A percentile compares a stretch with the other conserved stretches of the same genome.
Conservation (phyloP, 1,284 basidiomycete species). For the Xerocomus nothofagi region DNA sequence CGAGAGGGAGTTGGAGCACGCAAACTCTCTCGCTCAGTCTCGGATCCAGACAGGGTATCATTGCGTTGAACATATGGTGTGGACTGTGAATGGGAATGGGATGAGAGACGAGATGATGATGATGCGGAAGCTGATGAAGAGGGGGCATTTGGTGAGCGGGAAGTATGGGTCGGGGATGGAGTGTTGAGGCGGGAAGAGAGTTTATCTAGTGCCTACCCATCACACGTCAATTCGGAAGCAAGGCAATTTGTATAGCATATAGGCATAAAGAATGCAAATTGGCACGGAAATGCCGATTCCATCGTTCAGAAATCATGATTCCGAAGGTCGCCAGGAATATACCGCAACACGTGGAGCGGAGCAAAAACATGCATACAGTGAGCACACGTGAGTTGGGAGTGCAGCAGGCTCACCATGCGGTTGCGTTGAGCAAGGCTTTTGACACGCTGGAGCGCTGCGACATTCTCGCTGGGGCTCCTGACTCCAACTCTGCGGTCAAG, state of each 20-base stretch:
- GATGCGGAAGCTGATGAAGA: constrained; percentile 35
- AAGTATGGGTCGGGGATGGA: constrained; percentile 40
- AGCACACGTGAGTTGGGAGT: constrained; percentile 9
- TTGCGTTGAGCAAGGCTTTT: constrained; percentile 70
- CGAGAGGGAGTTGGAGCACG: constrained; percentile 35
- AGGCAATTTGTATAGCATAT: constrained; percentile 26
- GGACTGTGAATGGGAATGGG: constrained; percentile 30
- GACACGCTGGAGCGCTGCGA: constrained; percentile 60
- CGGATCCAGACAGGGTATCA: constrained; percentile 64
- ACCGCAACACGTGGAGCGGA: constrained; percentile 25
- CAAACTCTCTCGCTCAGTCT: constrained; percentile 69
- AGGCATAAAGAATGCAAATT: constrained; percentile 9
- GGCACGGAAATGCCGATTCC: constrained; percentile 3
- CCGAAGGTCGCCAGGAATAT: constrained; percentile 21
- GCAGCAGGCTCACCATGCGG: constrained; percentile 53
- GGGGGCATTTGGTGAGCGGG: constrained; percentile 37
- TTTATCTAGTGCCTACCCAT: constrained; percentile 62
- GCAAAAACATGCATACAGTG: constrained; percentile 22
- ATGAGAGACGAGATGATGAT: constrained; percentile 34
- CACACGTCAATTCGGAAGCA: constrained; percentile 9
- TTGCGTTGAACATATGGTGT: constrained; percentile 22
- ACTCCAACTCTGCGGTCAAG: constrained; percentile 45
- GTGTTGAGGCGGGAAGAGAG: constrained; percentile 53
- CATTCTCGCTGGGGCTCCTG: constrained; percentile 49
- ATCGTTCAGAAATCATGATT: constrained; percentile 2